phyloP scores from a whole-genome alignment of 2,329 filamentous ascomycete genomes.

The Lachnellula suecica region DNA sequence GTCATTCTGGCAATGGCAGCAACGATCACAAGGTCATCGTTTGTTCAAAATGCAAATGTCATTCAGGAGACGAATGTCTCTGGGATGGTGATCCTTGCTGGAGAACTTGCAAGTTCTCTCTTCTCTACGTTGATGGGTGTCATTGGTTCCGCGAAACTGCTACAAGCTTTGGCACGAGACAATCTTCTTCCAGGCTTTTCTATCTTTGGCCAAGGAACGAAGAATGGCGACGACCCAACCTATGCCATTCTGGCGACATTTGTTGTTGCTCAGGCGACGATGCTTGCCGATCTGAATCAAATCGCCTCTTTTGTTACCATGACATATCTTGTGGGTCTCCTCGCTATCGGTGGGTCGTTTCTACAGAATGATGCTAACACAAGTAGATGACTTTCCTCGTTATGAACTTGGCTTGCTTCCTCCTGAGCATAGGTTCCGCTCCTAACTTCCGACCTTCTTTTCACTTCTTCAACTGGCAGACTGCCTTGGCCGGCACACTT shows the following conservation, averaged over 20 bases:
- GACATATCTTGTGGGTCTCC: constrained; percentile 68
- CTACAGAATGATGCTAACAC: constrained; percentile 4
- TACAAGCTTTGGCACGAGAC: constrained; percentile 81
- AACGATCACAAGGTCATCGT: constrained; percentile 71
- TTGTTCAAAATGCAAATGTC: constrained; percentile 68
- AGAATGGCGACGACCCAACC: constrained; percentile 70
- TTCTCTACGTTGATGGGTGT: constrained; percentile 88
- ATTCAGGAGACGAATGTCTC: constrained; percentile 82
- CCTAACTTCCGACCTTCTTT: constrained; percentile 89
- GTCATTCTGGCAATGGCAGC: constrained; percentile 78
- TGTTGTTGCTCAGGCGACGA: constrained; percentile 71
- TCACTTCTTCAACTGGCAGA: constrained; percentile 86
- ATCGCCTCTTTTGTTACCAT: constrained; percentile 90
- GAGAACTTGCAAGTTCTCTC: constrained; percentile 78
- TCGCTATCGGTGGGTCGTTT: background rate
- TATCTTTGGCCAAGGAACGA: constrained; percentile 72
- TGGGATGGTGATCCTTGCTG: constrained; percentile 69
- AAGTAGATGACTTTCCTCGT: constrained; percentile 81
- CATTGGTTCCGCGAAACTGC: constrained; percentile 79
- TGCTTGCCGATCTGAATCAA: constrained; percentile 81
- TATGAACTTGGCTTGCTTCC: constrained; percentile 83
- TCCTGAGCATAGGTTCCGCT: constrained; percentile 82
- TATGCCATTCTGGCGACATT: constrained; percentile 77
- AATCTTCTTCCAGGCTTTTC: constrained; percentile 74
- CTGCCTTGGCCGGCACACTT: constrained; percentile 72